These are phyloP conservation scores for Candida sakaeoensis DNA, from an alignment of 805 yeast genomes.

Conservation along the genomic window DNA sequence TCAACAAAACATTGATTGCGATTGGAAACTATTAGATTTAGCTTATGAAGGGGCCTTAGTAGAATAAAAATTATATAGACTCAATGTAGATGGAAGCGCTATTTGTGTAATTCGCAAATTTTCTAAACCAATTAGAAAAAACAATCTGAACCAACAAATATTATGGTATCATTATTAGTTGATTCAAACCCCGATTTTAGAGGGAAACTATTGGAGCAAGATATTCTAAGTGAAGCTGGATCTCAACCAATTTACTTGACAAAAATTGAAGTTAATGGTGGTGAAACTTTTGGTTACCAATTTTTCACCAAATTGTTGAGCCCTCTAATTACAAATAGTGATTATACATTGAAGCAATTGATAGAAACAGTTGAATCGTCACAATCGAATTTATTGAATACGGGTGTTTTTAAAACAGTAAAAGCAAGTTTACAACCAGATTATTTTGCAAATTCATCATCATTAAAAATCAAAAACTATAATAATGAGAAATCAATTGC, in stretches of 20 bases:
- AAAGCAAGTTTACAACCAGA: constrained; percentile 39
- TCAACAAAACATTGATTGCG: constrained; percentile 63
- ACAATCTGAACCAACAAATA: neutral
- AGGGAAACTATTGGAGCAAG: constrained; percentile 23
- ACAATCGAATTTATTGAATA: constrained; percentile 33
- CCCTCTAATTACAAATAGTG: constrained; percentile 39
- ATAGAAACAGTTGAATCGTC: constrained; percentile 29
- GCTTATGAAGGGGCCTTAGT: constrained; percentile 86
- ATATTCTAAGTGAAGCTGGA: constrained; percentile 25
- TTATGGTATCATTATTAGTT: constrained; percentile 3
- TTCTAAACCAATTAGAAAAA: constrained; percentile 1
- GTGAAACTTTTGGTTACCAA: constrained; percentile 41
- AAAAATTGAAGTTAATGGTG: constrained; percentile 38
- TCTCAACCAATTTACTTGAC: constrained; percentile 35
- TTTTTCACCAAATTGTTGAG: constrained; percentile 45
- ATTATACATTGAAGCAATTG: constrained; percentile 42
- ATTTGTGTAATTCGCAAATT: neutral
- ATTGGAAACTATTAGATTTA: constrained; percentile 79
- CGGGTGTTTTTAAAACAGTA: constrained; percentile 44
- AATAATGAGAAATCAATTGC: constrained; percentile 41
- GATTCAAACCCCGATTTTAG: constrained; percentile 15
- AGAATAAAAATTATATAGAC: constrained; percentile 10
- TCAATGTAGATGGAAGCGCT: neutral
- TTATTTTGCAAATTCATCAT: constrained; percentile 26
- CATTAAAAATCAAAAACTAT: constrained; percentile 19